Evolutionary conservation across 495 filamentous ascomycete species (phyloP), one percentile per base, ranked within the genome.

Genomic region (Mytilinidion resinicola): DNA sequence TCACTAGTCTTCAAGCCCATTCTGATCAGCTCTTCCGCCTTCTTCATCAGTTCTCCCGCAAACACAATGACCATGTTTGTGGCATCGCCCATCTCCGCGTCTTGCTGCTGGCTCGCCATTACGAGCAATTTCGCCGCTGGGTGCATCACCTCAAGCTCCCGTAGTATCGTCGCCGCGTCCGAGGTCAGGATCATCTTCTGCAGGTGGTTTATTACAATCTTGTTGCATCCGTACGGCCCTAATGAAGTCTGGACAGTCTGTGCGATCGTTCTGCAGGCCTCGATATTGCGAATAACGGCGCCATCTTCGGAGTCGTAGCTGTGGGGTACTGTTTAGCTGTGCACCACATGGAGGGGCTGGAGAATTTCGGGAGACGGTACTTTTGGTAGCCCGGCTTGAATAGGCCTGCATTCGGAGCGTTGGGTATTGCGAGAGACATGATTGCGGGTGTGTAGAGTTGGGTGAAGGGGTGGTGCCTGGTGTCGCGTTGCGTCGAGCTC

Each of bases 141-240:
- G 75, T 99, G 95, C 34, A 99, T 92, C 46, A 99, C 95, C 69
- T 99, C 95, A 70, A 99, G 81, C 73, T 99, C 95, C 67, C 90
- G 87, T 54, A 99, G 79, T 62, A 99, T 99, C 25, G 93, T 96
- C 61, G 95, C 95, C 39, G 95, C 95, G 71, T 99, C 95, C 46
- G 90, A 96, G 57, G 95, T 99, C 57, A 99, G 81, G 61, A 96
- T 92, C 93, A 97, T 96, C 80, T 99, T 99, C 76, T 96, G 91
- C 57, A 99, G 80, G 77, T 99, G 95, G 77, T 97, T 99, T 80
- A 99, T 96, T 77, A 99, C 89, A 73, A 99, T 96, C 79, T 99
- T 99, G 80, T 97, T 99, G 73, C 95, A 89, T 69, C 95, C 95
- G 72, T 93, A 96, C 52, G 95, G 95, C 50, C 95, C 93, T 38